Base-by-base conservation (phyloP, 306 rosid species). In the Cucurbita ficifolia region DNA sequence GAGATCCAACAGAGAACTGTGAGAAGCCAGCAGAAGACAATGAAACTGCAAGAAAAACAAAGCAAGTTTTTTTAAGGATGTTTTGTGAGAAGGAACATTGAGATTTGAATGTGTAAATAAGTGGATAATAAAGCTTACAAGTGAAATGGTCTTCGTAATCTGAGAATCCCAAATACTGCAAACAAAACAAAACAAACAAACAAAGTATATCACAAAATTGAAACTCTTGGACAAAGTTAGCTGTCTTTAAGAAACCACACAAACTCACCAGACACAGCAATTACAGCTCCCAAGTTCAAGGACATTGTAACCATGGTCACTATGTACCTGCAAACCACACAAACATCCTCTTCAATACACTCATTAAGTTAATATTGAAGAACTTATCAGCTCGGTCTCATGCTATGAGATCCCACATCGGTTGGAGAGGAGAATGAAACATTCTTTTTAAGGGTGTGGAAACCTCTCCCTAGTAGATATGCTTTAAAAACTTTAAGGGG, bases 1-100 rank as follows among this genome's bases (percentile, higher is more conserved):
- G 86, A 85, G 35, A 91, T 18, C 91, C 91, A 91, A 78, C 89
- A 86, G 48, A 88, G 54, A 75, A 76, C 80, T 29, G 87, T 84
- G 69, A 88, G 67, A 78, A 86, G 61, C 96, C 97, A 91, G 80
- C 89, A 88, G 1, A 88, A n/a, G 42, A 78, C 0, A 24, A 84
- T 79, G 76, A 88, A 79, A 61, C 97, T 91, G 86, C 64, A 74
- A 43, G 51, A 36, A 40, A 29, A 21, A 56, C 1, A 54, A 19
- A 1, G 19, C 33, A 54, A 54, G 21, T 3, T 9, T 4, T 49
- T 7, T 21, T 53, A 22, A 56, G 36, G 14, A 21, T 9, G 36
- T 9, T 9, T 22, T 21, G 7, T 56, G 61, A 21, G 17, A 54
- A 54, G 1, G 52, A 48, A 13, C 52, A 48, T 48, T 48, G 18